Evolutionary conservation across 78 protist genomes (phyloP), one percentile per base, ranked within the genome.

Genomic region (Capsaspora owczarzaki): DNA sequence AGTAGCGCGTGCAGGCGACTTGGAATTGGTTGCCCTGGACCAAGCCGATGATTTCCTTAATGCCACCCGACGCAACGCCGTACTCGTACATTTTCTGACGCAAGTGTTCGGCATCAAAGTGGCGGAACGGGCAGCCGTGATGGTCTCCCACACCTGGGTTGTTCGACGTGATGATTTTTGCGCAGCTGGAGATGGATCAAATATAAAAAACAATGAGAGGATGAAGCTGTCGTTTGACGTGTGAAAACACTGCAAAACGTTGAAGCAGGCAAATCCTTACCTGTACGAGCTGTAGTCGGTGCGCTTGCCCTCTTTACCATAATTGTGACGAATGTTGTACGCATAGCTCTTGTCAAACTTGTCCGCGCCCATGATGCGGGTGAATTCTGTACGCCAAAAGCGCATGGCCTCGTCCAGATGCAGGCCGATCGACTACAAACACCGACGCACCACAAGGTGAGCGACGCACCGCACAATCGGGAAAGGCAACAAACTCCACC

Each of bases 271-370:
- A n/a, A n/a, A n/a, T n/a, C n/a, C n/a, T n/a, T n/a, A n/a, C 2
- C 77, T 31, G 49, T 78, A 82, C 16, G 96, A 91, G 16, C 85
- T 72, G 80, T 87, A 93, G 41, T 86, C 72, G 22, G 68, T 44
- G 37, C 90, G 81, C 82, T 89, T 89, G 51, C 94, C 97, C 43
- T 93, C 97, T 37, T 79, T 76, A 42, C 97, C 97, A 37, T 93
- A 93, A 82, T 80, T 91, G 81, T 93, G 93, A 4, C 97, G 86
- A 33, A 93, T 47, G 61, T 49, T 82, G 83, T 93, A 93, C 2
- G 82, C 83, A 49, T 93, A 88, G 38, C 80, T 85, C 78, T 87
- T 83, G 46, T 91, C 88, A 74, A 91, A 93, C 74, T 90, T 89
- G 40, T 87, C 83, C 40, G n/a, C 61, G 2, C 88, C 19, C 82